Conservation (phyloP, 208 protist species). For the Crithidia expoeki region DNA sequence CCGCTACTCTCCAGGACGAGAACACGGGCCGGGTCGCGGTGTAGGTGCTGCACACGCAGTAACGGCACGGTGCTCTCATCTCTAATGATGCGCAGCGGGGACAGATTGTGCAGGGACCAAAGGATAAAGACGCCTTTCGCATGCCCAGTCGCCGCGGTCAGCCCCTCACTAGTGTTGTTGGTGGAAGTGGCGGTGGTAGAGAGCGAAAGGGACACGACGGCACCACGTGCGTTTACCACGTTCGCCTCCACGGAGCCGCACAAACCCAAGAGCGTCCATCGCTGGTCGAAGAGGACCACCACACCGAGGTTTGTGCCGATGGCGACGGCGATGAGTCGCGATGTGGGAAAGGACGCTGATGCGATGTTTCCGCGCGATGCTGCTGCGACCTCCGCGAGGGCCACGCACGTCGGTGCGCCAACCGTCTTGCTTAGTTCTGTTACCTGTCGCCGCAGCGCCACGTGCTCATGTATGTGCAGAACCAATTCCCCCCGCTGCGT, state of each 20-base stretch:
- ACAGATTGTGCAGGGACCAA: constrained; percentile 47
- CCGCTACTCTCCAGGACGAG: constrained; percentile 52
- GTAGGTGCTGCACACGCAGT: constrained; percentile 37
- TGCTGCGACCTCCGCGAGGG: constrained; percentile 14
- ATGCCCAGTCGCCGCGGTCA: constrained; percentile 47
- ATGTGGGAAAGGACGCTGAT: not conserved
- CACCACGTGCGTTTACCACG: constrained; percentile 38
- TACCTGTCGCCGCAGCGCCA: constrained; percentile 47
- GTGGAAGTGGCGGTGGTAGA: not conserved
- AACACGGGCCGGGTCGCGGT: constrained; percentile 38
- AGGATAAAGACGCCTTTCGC: constrained; percentile 51
- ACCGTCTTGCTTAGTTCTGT: constrained; percentile 29
- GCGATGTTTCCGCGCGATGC: not conserved
- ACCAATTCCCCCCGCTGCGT: constrained; percentile 34
- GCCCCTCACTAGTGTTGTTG: constrained; percentile 16
- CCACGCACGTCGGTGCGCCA: constrained; percentile 60
- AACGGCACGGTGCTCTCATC: constrained; percentile 57
- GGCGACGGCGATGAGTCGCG: constrained; percentile 23
- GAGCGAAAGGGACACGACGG: constrained; percentile 56
- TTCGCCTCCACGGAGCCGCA: constrained; percentile 29
- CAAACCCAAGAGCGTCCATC: constrained; percentile 23
- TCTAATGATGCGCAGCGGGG: constrained; percentile 49
- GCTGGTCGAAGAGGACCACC: constrained; percentile 56
- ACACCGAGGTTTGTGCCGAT: constrained; percentile 71
- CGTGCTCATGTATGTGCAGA: constrained; percentile 70